Evolutionary conservation across 2,329 filamentous ascomycete species (phyloP), one percentile per base, ranked within the genome.

Genomic region (Aspergillus sp.): DNA sequence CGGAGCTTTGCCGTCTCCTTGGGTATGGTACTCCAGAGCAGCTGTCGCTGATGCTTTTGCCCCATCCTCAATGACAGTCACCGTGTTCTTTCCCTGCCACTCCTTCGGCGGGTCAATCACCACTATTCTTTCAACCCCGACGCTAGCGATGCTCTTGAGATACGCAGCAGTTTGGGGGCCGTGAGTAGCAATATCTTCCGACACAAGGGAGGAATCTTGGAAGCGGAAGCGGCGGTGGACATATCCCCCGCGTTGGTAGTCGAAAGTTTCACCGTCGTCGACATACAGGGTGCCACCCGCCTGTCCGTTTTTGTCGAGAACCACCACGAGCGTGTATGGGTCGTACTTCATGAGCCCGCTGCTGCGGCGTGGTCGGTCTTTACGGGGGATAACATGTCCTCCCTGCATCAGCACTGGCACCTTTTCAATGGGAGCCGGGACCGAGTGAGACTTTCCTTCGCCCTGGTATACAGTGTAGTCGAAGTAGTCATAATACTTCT

Each of bases 401-500:
- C 91, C 93, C 65, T 90, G 91, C 89, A 98, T 95, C 45, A 99
- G 81, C 14, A 99, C 77, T 0, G 95, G 93, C 17, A 96, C 90
- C 67, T 88, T 91, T 56, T 96, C 90, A 3, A 98, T 81, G 0
- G 93, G 90, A 0, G 93, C 90, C 1, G 85, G 76, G 39, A 97
- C 79, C 1, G 84, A 89, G 60, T 91, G 81, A 40, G 78, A 79
- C 73, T 89, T 88, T 62, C 90, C 90, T 61, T 87, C 86, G 23
- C 88, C 84, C 21, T 87, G 87, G 70, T 96, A 86, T 44, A 86
- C 79, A 43, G 88, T 86, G 77, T 91, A 97, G 67, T 91, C 91
- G 71, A 95, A 96, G 79, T 99, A 99, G 76, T 98, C 90, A 70
- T 93, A 99, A 76, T 99, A 98, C 53, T 90, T 84, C 74, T 96